phyloP scores from a whole-genome alignment of 768 basidiomycete genomes.

The Boletus coccyginus region DNA sequence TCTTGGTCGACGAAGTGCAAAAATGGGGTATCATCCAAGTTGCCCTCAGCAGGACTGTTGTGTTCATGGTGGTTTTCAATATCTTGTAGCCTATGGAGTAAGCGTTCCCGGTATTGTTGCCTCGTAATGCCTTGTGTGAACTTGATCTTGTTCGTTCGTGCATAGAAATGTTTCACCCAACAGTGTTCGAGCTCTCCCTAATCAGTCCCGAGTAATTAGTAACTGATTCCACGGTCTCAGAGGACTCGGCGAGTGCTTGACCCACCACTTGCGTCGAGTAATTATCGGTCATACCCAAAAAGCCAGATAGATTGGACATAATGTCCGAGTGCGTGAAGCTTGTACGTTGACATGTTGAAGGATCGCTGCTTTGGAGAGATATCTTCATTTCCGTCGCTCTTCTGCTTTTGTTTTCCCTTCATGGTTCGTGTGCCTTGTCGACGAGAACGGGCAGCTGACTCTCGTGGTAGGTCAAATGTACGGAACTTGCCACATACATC shows the following conservation, averaged over 20 bases:
- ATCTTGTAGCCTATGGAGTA: neutral
- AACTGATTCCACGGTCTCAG: too few species aligned
- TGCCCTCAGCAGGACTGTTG: too few species aligned
- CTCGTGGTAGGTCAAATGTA: slow-evolving; percentile 32
- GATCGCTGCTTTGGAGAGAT: neutral
- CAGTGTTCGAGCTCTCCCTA: slow-evolving; percentile 36
- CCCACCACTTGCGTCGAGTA: slow-evolving; percentile 38
- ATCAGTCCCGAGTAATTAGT: neutral
- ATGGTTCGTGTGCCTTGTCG: neutral
- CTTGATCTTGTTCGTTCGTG: slow-evolving; percentile 34
- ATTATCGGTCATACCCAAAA: slow-evolving; percentile 23
- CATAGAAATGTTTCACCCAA: slow-evolving; percentile 36
- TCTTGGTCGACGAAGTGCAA: slow-evolving; percentile 8
- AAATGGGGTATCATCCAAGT: neutral
- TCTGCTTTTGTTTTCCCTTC: too few species aligned
- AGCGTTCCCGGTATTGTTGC: slow-evolving; percentile 16
- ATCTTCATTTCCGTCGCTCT: neutral
- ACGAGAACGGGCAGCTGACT: slow-evolving; percentile 25
- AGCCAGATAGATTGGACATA: slow-evolving; percentile 11
- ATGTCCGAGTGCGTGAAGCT: slow-evolving; percentile 16
- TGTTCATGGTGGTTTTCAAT: neutral
- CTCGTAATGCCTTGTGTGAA: slow-evolving; percentile 29
- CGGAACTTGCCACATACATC: slow-evolving; percentile 19
- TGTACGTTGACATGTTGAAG: slow-evolving; percentile 19
- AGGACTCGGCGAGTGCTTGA: neutral